These are phyloP conservation scores for Panicum hallii DNA, from an alignment of 202 grass and related monocot genomes.

Conservation along the genomic window DNA sequence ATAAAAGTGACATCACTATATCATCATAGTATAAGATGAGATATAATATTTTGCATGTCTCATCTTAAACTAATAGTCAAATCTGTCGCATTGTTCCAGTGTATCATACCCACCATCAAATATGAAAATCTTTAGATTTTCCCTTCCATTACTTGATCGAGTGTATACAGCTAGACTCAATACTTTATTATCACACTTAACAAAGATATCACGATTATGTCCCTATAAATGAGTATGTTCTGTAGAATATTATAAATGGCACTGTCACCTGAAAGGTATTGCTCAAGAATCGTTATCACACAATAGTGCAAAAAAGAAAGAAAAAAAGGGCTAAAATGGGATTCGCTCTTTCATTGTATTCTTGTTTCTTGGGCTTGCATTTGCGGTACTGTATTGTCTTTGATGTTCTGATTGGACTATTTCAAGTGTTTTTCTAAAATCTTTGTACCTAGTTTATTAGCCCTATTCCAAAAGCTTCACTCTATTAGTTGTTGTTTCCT, in stretches of 20 bases:
- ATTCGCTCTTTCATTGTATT: conserved; percentile 9
- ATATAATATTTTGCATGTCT: background rate
- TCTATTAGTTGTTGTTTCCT: background rate
- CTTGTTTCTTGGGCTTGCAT: conserved; percentile 7
- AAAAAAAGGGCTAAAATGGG: conserved; percentile 37
- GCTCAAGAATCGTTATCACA: no score
- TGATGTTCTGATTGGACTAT: background rate
- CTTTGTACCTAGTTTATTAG: no score
- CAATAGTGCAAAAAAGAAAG: background rate
- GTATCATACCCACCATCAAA: background rate
- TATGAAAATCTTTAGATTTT: background rate
- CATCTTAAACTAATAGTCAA: background rate
- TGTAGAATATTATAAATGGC: no score
- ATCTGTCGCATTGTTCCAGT: background rate
- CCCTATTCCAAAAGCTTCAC: no score
- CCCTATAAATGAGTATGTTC: background rate
- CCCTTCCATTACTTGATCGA: background rate
- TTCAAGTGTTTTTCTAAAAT: background rate
- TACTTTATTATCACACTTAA: background rate
- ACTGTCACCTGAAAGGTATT: no score
- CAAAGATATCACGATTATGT: conserved; percentile 3
- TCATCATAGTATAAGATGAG: background rate
- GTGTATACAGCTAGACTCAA: background rate
- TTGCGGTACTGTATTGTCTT: conserved; percentile 8
- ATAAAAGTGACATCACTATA: background rate